Conservation (phyloP, 2,329 filamentous ascomycete species). For the Colletotrichum coccodes region DNA sequence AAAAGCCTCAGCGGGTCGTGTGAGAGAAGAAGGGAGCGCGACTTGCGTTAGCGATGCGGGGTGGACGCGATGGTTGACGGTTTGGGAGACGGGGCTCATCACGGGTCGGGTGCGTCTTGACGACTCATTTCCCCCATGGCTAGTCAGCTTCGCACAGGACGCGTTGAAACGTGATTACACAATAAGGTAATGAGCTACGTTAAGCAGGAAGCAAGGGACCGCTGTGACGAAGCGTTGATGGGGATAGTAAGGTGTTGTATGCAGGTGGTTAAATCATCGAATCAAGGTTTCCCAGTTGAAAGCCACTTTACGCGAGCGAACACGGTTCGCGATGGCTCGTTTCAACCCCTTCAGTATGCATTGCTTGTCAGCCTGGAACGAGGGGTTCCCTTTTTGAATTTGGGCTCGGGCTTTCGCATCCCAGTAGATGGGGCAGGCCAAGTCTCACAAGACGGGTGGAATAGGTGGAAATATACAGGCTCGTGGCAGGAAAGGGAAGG, state of each 20-base stretch:
- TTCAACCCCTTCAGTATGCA: slow-evolving; percentile 25
- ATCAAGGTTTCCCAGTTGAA: background rate
- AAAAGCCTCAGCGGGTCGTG: slow-evolving; percentile 29
- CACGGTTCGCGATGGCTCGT: slow-evolving; percentile 25
- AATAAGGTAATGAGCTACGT: background rate
- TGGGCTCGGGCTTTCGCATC: slow-evolving; percentile 4
- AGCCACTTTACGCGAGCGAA: slow-evolving; percentile 28
- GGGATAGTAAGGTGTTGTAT: background rate
- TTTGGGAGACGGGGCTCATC: slow-evolving; percentile 12
- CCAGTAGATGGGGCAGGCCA: slow-evolving; percentile 8
- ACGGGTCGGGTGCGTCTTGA: slow-evolving; percentile 5
- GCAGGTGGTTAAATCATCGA: slow-evolving; percentile 5
- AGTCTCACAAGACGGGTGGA: slow-evolving; percentile 12
- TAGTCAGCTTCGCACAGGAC: slow-evolving; percentile 8
- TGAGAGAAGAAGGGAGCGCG: slow-evolving; percentile 20
- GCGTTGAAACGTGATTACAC: background rate
- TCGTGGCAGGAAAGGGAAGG: slow-evolving; percentile 19
- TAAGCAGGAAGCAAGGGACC: background rate
- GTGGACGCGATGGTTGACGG: slow-evolving; percentile 21
- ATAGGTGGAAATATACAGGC: background rate
- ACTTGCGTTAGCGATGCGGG: slow-evolving; percentile 31
- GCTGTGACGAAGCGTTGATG: background rate
- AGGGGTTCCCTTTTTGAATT: background rate
- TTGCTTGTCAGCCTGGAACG: slow-evolving; percentile 1
- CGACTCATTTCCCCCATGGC: slow-evolving; percentile 20